These are phyloP conservation scores for Pulveroboletus frians DNA, from an alignment of 768 basidiomycete species.

Conservation along the genomic window DNA sequence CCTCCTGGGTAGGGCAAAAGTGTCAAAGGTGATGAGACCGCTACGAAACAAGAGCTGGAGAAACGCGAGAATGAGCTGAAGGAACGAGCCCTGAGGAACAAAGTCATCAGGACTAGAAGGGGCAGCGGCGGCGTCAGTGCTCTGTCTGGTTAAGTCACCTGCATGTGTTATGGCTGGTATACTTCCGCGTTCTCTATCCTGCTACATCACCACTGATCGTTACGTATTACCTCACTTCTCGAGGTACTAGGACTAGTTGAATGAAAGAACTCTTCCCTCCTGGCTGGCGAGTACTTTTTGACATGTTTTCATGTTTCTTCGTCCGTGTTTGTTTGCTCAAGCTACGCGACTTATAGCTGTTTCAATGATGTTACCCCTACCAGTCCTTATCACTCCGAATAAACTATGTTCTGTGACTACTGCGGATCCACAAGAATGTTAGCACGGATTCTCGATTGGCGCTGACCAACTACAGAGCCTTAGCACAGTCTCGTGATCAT, in stretches of 20 bases:
- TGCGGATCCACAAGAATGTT: not conserved
- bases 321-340: conserved; percentile 17
- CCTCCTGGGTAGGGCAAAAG: conserved; percentile 18
- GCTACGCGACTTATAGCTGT: conserved; percentile 18
- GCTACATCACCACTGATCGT: conserved; percentile 20
- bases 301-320: conserved; percentile 14
- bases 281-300: conserved; percentile 18
- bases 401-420: conserved; percentile 12
- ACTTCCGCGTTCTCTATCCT: conserved; percentile 12
- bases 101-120: conserved; percentile 71
- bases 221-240: conserved; percentile 14
- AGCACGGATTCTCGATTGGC: not conserved
- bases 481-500: too few species aligned
- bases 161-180: conserved; percentile 17
- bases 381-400: conserved; percentile 21
- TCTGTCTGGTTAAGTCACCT: conserved; percentile 18
- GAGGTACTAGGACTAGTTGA: conserved; percentile 24
- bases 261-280: conserved; percentile 15
- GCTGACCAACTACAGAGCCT: not conserved
- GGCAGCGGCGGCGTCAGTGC: conserved; percentile 26
- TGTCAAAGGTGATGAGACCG: conserved; percentile 1
- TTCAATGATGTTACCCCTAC: conserved; percentile 9
- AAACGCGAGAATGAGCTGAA: conserved; percentile 75
- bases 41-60: conserved; percentile 46
- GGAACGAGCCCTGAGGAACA: conserved; percentile 76